Conservation (phyloP, 768 basidiomycete species). For the Auricularia heimuer region DNA sequence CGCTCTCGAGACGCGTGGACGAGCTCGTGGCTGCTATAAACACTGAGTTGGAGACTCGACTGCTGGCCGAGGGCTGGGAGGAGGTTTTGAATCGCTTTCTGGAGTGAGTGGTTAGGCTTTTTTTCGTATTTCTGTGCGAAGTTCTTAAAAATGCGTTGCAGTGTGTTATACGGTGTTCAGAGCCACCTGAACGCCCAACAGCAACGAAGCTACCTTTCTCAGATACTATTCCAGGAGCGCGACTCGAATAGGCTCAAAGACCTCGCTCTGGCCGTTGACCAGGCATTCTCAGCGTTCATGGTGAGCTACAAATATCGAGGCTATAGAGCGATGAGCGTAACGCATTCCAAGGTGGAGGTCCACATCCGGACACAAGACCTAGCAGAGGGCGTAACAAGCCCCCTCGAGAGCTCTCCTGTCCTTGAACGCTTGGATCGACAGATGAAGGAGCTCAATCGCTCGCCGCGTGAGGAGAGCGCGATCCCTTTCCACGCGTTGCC, state of each 20-base stretch:
- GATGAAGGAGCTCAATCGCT: neutral
- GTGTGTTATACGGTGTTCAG: neutral
- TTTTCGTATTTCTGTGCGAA: neutral
- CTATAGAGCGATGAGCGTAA: neutral
- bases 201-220: neutral
- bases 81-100: neutral
- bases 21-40: neutral
- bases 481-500: neutral
- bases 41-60: neutral
- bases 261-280: neutral
- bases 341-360: neutral
- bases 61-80: neutral
- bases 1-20: neutral
- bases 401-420: neutral
- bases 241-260: neutral
- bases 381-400: neutral
- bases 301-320: neutral
- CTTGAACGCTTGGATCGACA: neutral
- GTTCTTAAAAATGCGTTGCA: neutral
- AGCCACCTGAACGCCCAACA: neutral
- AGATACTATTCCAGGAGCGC: neutral
- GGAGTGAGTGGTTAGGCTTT: neutral
- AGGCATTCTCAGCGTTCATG: neutral
- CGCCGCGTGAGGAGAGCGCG: neutral
- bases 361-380: neutral